Evolutionary conservation across 2,329 filamentous ascomycete genomes (phyloP), one percentile per base, ranked within the genome.

Genomic region (Fulvia fulva): DNA sequence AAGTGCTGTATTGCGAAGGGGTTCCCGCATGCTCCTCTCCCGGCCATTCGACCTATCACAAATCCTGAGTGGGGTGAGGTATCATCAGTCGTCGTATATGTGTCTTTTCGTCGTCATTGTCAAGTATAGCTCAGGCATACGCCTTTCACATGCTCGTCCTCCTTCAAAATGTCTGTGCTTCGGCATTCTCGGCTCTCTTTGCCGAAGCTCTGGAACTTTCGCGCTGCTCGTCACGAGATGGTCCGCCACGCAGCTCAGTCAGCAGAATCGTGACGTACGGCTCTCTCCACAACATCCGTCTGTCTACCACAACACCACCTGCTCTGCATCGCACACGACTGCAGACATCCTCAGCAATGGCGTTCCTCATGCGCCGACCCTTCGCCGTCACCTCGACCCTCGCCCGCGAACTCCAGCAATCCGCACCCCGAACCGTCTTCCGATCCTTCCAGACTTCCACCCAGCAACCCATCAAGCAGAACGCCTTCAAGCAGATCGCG

Each of bases 291-390:
- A 23, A 47, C 44, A 14, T 47, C 44, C 21, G 12, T 47, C 22
- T 47, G 21, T 19, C n/a, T 11, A 25, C 21, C 2, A 26, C 49
- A 34, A 30, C 11, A 4, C 2, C 12, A 7, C 12, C 26, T 14
- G 11, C 49, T 12, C 32, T 22, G 23, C 25, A 28, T 41, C 51
- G 34, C 51, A 53, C 12, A 25, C 44, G 22, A 47, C 21, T 14
- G 21, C 44, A 47, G 44, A 25, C 21, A 25, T 25, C 21, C 3
- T 22, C 9, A 30, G 78, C 63, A 64, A 89, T 88, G 86, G 82
- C 85, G 58, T 87, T 86, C 72, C 74, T 86, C 57, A 76, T 87
- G 64, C 80, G 83, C 71, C 82, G 84, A 65, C 85, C 86, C 19
- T 86, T 88, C 67, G 81, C 83, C 71, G 77, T 88, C 63, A 78